These are phyloP conservation scores for Sphaerostilbella broomeana DNA, from an alignment of 2,329 filamentous ascomycete species.

Conservation along the genomic window DNA sequence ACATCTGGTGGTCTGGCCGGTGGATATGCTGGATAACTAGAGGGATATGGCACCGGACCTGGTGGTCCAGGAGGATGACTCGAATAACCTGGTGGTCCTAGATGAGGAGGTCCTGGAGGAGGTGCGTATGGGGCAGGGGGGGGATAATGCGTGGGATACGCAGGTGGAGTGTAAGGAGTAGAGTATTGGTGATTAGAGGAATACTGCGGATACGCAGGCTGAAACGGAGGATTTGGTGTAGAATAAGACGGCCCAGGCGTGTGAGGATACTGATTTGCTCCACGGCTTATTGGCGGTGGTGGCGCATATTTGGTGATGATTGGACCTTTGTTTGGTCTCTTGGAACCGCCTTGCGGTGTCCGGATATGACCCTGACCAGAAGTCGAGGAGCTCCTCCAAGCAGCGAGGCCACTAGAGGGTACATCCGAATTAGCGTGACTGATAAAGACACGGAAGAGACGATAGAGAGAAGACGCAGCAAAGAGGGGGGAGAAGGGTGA, in stretches of 20 bases:
- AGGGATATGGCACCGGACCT: slow-evolving; percentile 9
- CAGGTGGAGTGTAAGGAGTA: slow-evolving; percentile 21
- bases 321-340: slow-evolving; percentile 29
- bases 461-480: background rate
- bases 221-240: slow-evolving; percentile 19
- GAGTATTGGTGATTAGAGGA: slow-evolving; percentile 20
- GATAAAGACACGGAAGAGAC: background rate
- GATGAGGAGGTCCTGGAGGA: slow-evolving; percentile 14
- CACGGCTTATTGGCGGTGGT: slow-evolving; percentile 15
- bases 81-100: slow-evolving; percentile 14
- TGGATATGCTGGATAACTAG: slow-evolving; percentile 16
- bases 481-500: slow-evolving; percentile 16
- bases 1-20: slow-evolving; percentile 15
- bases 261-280: slow-evolving; percentile 19
- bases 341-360: slow-evolving; percentile 24
- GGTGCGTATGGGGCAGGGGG: slow-evolving; percentile 18
- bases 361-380: slow-evolving; percentile 21
- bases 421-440: slow-evolving; percentile 9
- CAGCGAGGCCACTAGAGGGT: slow-evolving; percentile 28
- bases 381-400: slow-evolving; percentile 30
- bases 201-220: slow-evolving; percentile 20
- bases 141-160: slow-evolving; percentile 21
- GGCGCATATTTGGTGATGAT: slow-evolving; percentile 32
- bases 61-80: slow-evolving; percentile 12
- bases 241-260: slow-evolving; percentile 21